phyloP scores from a whole-genome alignment of 441 rosid genomes.

The Bocquillonia castaneifolia region DNA sequence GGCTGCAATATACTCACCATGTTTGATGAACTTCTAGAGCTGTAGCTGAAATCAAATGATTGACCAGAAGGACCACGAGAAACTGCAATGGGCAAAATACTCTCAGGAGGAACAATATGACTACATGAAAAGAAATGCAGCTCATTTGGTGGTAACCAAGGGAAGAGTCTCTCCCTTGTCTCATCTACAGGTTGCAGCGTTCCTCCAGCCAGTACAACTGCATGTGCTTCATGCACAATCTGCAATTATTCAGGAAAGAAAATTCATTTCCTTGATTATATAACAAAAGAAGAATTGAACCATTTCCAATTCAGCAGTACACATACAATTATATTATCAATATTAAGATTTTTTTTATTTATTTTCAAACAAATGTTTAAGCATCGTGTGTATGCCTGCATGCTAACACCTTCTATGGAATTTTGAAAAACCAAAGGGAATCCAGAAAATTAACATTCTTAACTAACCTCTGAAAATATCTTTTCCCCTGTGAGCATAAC shows the following conservation, averaged over 20 bases:
- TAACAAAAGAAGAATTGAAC: neutral
- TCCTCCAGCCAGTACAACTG: conserved; percentile 89
- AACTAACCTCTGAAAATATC: conserved; percentile 79
- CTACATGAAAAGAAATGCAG: conserved; percentile 82
- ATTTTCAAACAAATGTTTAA: no score
- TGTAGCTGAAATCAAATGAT: conserved; percentile 81
- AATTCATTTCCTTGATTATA: neutral
- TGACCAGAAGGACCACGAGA: conserved; percentile 80
- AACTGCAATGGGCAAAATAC: conserved; percentile 76
- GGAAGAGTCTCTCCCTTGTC: conserved; percentile 90
- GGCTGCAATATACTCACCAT: conserved; percentile 46
- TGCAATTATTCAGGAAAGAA: conserved; percentile 29
- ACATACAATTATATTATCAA: neutral
- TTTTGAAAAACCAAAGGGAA: conserved; percentile 2
- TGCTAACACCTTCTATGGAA: neutral
- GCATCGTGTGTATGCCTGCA: neutral
- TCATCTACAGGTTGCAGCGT: conserved; percentile 97
- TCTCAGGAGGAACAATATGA: conserved; percentile 85
- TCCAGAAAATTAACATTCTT: conserved; percentile 11
- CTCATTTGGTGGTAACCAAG: conserved; percentile 61
- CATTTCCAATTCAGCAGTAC: neutral
- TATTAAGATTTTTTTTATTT: neutral
- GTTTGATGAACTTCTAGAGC: conserved; percentile 58
- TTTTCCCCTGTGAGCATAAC: conserved; percentile 91
- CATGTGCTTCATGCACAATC: conserved; percentile 82